These are phyloP conservation scores for Colletotrichum tanaceti DNA, from an alignment of 2,329 filamentous ascomycete species.

Conservation along the genomic window DNA sequence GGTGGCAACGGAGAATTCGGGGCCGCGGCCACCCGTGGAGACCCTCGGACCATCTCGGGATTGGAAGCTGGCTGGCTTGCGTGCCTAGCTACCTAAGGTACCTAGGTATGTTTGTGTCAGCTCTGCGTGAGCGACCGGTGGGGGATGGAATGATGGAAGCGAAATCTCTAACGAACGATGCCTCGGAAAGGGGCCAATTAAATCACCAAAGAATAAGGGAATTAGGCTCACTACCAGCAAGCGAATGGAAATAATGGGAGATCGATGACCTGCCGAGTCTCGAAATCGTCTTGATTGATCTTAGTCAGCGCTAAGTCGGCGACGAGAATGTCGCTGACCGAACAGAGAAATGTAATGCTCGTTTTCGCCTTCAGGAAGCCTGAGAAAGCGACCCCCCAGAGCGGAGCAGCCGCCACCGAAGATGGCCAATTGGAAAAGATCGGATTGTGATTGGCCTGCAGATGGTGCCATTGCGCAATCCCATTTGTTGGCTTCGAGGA, in stretches of 20 bases:
- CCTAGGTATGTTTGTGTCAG: slow-evolving; percentile 12
- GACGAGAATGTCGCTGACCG: slow-evolving; percentile 23
- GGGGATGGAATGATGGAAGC: slow-evolving; percentile 19
- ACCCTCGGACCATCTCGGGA: slow-evolving; percentile 28
- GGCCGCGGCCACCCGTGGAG: slow-evolving; percentile 17
- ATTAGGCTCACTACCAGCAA: not conserved
- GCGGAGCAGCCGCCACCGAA: slow-evolving; percentile 35
- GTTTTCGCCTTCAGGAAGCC: too few species aligned
- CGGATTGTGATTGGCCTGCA: slow-evolving; percentile 25
- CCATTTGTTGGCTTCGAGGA: slow-evolving; percentile 19
- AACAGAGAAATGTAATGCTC: not conserved
- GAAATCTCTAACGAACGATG: slow-evolving; percentile 9
- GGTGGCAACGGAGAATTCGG: slow-evolving; percentile 17
- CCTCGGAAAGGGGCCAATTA: not conserved
- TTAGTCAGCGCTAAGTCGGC: slow-evolving; percentile 22
- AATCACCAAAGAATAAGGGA: not conserved
- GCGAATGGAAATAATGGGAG: slow-evolving; percentile 4
- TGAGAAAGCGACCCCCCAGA: not conserved
- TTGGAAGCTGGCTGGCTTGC: not conserved
- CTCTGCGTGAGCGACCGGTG: slow-evolving; percentile 20
- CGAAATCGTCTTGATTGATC: not conserved
- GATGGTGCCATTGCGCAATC: slow-evolving; percentile 14
- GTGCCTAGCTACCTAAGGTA: too few species aligned
- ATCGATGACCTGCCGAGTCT: slow-evolving; percentile 27
- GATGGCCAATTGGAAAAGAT: slow-evolving; percentile 29